A percentile compares a stretch with the other conserved stretches of the same genome.
Evolutionary conservation across 2,329 filamentous ascomycete species (phyloP).

Genomic region (Cordyceps javanica): DNA sequence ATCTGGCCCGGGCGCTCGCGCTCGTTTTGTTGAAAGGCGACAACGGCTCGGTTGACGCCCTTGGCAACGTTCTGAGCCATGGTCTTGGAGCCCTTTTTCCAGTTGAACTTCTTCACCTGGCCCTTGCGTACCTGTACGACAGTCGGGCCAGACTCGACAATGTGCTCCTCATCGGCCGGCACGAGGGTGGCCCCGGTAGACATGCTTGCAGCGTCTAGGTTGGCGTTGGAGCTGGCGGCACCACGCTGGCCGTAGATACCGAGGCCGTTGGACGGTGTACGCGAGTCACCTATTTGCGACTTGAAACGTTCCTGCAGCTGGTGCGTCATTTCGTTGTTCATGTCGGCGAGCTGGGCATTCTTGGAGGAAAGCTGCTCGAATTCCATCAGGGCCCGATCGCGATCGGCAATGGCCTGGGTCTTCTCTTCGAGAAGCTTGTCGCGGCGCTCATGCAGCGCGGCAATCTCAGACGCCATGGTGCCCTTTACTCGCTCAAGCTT

Average conservation of each 20-base stretch:
- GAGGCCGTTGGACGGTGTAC: slow-evolving; percentile 44
- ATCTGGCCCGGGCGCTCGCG: slow-evolving; percentile 45
- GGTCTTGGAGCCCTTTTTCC: slow-evolving; percentile 94
- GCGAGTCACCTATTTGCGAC: slow-evolving; percentile 53
- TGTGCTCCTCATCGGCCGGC: slow-evolving; percentile 59
- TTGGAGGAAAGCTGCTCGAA: slow-evolving; percentile 93
- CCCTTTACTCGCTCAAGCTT: slow-evolving; percentile 58
- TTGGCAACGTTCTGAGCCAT: slow-evolving; percentile 92
- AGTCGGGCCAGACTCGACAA: slow-evolving; percentile 71
- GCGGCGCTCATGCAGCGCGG: slow-evolving; percentile 61
- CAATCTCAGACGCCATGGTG: slow-evolving; percentile 50
- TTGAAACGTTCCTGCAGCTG: slow-evolving; percentile 93
- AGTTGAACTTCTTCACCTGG: slow-evolving; percentile 94
- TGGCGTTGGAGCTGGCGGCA: slow-evolving; percentile 43
- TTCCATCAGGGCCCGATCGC: slow-evolving; percentile 88
- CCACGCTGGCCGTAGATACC: slow-evolving; percentile 52
- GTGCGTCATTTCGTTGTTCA: slow-evolving; percentile 93
- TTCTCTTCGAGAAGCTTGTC: slow-evolving; percentile 83
- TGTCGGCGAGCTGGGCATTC: slow-evolving; percentile 86
- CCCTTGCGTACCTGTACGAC: slow-evolving; percentile 93
- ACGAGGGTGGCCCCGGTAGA: slow-evolving; percentile 54
- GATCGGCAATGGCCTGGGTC: slow-evolving; percentile 71
- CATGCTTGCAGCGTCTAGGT: slow-evolving; percentile 47
- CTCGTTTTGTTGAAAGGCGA: slow-evolving; percentile 57
- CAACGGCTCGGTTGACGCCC: slow-evolving; percentile 87